Conservation (phyloP, 306 rosid species). For the Quercus aquifolioides region DNA sequence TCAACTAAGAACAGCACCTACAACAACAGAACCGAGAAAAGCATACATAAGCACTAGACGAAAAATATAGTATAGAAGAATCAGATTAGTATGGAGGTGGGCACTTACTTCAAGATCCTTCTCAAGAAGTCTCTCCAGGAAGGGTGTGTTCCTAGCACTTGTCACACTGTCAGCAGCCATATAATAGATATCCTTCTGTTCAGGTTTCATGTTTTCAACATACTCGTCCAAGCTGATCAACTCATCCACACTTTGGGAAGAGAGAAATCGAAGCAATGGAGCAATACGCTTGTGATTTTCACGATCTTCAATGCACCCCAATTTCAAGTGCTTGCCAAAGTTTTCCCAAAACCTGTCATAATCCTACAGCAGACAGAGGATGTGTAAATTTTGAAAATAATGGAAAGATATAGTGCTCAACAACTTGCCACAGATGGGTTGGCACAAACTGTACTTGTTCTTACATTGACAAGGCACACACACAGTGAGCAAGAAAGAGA, state of each 20-base stretch:
- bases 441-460: background rate
- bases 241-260: slow-evolving; percentile 84
- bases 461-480: background rate
- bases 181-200: slow-evolving; percentile 90
- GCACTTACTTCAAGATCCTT: slow-evolving; percentile 73
- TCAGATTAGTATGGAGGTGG: background rate
- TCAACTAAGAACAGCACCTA: slow-evolving; percentile 92
- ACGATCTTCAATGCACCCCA: slow-evolving; percentile 98
- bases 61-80: background rate
- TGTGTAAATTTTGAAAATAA: slow-evolving; percentile 1
- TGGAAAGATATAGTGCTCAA: background rate
- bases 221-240: slow-evolving; percentile 91
- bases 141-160: slow-evolving; percentile 90
- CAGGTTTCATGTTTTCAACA: slow-evolving; percentile 94
- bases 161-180: slow-evolving; percentile 91
- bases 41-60: background rate
- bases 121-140: slow-evolving; percentile 82
- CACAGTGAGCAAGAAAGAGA: background rate
- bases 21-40: slow-evolving; percentile 21
- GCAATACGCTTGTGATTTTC: slow-evolving; percentile 97
- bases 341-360: slow-evolving; percentile 93
- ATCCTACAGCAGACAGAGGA: slow-evolving; percentile 52
- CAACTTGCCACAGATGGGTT: background rate
- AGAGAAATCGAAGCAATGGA: slow-evolving; percentile 88
- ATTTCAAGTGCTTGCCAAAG: slow-evolving; percentile 86